Percentiles rank a stretch among this genome's conserved stretches.
Evolutionary conservation across 2,329 filamentous ascomycete species (phyloP).

Genomic region (Huntiella decipiens): DNA sequence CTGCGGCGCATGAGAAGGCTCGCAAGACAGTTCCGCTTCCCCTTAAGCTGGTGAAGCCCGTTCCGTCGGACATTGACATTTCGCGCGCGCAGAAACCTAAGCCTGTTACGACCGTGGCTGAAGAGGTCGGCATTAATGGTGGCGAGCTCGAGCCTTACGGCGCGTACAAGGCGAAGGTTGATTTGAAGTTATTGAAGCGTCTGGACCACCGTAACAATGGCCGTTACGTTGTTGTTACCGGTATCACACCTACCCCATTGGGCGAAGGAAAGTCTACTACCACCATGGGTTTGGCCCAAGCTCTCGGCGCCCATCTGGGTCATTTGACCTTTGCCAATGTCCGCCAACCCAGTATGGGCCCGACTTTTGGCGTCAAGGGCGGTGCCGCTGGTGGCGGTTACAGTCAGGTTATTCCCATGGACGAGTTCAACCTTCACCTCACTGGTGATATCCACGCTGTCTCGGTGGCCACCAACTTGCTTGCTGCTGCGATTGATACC

Average conservation of each 20-base stretch:
- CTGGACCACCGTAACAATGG: slow-evolving; percentile 76
- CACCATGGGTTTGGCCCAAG: slow-evolving; percentile 87
- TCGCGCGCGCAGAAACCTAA: slow-evolving; percentile 85
- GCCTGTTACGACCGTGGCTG: slow-evolving; percentile 64
- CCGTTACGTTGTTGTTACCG: slow-evolving; percentile 79
- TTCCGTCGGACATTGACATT: slow-evolving; percentile 90
- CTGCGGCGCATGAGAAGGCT: slow-evolving; percentile 67
- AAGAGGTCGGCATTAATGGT: slow-evolving; percentile 72
- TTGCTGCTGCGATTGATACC: slow-evolving; percentile 91
- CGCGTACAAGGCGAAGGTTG: slow-evolving; percentile 89
- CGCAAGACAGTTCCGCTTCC: slow-evolving; percentile 68
- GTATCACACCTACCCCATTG: slow-evolving; percentile 89
- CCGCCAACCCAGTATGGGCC: slow-evolving; percentile 87
- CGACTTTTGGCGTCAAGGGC: slow-evolving; percentile 97
- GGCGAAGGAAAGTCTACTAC: slow-evolving; percentile 98
- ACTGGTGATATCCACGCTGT: slow-evolving; percentile 98
- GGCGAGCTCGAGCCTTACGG: slow-evolving; percentile 90
- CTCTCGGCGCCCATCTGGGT: slow-evolving; percentile 71
- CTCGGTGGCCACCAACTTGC: slow-evolving; percentile 87
- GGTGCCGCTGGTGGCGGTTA: slow-evolving; percentile 94
- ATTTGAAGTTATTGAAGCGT: slow-evolving; percentile 61
- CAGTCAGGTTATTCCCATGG: slow-evolving; percentile 98
- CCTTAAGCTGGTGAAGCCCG: slow-evolving; percentile 56
- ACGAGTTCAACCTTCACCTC: slow-evolving; percentile 95
- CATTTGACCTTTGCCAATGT: slow-evolving; percentile 91